Percentiles rank a stretch among this genome's conserved stretches.
Conservation (phyloP, 2,329 filamentous ascomycete genomes). For the Xylariaceae sp. region DNA sequence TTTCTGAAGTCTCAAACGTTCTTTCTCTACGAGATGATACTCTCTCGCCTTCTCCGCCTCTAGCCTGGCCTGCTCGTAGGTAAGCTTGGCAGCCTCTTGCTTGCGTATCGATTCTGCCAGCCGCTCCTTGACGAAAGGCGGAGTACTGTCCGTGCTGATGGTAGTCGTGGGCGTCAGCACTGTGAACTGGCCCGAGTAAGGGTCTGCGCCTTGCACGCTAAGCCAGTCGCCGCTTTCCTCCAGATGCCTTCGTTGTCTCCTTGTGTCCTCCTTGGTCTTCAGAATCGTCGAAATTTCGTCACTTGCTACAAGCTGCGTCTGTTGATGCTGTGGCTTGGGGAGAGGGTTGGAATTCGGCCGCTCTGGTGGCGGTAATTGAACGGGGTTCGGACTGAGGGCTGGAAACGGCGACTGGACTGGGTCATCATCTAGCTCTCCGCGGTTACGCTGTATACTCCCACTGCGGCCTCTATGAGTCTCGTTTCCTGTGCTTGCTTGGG, state of each 20-base stretch:
- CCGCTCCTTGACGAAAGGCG: conserved; percentile 29
- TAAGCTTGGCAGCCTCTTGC: conserved; percentile 33
- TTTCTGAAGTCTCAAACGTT: conserved; percentile 41
- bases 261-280: conserved; percentile 29
- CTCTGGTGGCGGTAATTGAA: neutral
- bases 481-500: neutral
- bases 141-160: conserved; percentile 39
- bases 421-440: conserved; percentile 16
- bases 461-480: conserved; percentile 13
- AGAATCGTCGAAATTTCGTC: conserved; percentile 20
- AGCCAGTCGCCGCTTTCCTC: conserved; percentile 54
- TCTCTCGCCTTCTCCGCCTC: conserved; percentile 39
- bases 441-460: conserved; percentile 17
- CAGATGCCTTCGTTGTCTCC: conserved; percentile 40
- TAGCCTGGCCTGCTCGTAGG: conserved; percentile 33
- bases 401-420: neutral
- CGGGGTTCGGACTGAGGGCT: neutral
- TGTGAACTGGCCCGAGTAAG: conserved; percentile 49
- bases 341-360: neutral
- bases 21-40: conserved; percentile 33
- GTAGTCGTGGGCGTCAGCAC: conserved; percentile 42
- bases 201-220: conserved; percentile 54
- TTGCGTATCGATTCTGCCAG: conserved; percentile 31
- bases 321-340: neutral
- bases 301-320: conserved; percentile 14